Base-by-base conservation (phyloP, 2,329 filamentous ascomycete genomes). In the Aureobasidium sp. region DNA sequence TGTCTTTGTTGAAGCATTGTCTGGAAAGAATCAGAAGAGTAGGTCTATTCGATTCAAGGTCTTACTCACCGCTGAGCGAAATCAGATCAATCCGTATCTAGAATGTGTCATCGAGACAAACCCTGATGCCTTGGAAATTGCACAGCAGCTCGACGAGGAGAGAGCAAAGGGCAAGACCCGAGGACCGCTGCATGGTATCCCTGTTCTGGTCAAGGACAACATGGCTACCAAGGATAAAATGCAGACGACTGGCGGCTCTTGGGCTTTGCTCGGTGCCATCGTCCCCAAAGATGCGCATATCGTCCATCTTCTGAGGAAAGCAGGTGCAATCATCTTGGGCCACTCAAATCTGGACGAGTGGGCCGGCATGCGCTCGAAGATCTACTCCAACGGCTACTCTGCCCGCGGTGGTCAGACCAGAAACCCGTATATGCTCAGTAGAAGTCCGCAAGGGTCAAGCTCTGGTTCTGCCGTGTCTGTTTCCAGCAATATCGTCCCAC, bases 111-210 rank as follows among this genome's bases (percentile, higher is more conserved):
- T 63, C 14, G 61, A 63, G 39, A 55, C 51, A 5, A 63, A 63
- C 34, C 57, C 61, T 6, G 61, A 61, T 50, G 61, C 57, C 14
- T 6, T 77, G 14, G 68, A 68, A 41, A 70, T 68, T 61, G 76
- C 76, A 11, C 69, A 67, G 41, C 64, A 67, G n/a, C 67, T 78
- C 21, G 76, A 78, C 55, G 67, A 72, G 30, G 76, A 77, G 62
- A 67, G 75, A n/a, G 66, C 64, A 34, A 67, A 66, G 36, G 74
- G 74, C 16, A 70, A 68, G 51, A 63, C 70, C 21, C 71, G 75
- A 47, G 71, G 75, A 2, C 70, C 71, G 5, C 61, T 77, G n/a
- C 75, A 78, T 65, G 76, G 76, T 6, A 75, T 77, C 53, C 75
- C 76, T 0, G 71, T 77, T 49, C 69, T 77, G 1, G 44, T 76